Conservation (phyloP, 371 early-diverging fungal genomes). For the Umbelopsis sp. region DNA sequence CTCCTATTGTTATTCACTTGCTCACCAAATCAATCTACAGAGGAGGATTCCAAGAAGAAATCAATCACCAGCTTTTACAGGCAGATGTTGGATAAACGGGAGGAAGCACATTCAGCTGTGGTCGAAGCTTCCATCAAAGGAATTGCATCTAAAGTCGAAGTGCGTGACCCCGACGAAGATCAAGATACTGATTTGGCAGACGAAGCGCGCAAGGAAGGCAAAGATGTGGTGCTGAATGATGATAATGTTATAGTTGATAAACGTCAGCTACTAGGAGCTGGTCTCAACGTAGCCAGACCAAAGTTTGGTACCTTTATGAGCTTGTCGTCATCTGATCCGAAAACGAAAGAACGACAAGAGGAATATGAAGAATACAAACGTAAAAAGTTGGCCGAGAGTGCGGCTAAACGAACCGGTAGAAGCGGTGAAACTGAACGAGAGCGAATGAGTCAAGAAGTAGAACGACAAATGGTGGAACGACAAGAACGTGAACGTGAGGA, state of each 20-base stretch:
- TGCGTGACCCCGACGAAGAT: constrained; percentile 23
- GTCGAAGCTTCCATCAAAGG: constrained; percentile 34
- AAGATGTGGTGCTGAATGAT: constrained; percentile 66
- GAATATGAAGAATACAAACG: constrained; percentile 59
- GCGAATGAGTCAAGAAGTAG: constrained; percentile 47
- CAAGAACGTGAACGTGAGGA: constrained; percentile 52
- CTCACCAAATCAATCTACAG: constrained; percentile 14
- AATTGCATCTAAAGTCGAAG: constrained; percentile 1
- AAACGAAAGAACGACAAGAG: constrained; percentile 45
- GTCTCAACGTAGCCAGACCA: constrained; percentile 68
- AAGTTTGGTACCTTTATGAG: constrained; percentile 42
- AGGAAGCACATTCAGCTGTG: constrained; percentile 39
- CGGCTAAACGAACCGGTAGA: constrained; percentile 27
- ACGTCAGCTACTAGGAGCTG: constrained; percentile 74
- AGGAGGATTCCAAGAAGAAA: constrained; percentile 36
- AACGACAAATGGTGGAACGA: constrained; percentile 60
- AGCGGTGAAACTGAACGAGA: constrained; percentile 40
- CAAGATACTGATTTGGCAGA: constrained; percentile 42
- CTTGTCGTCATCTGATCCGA: constrained; percentile 39
- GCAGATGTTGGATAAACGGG: constrained; percentile 45
- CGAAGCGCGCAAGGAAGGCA: constrained; percentile 50
- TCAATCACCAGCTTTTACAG: constrained; percentile 51
- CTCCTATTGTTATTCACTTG: no score
- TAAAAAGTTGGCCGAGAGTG: constrained; percentile 50
- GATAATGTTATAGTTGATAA: constrained; percentile 83